Evolutionary conservation across 2,329 filamentous ascomycete genomes (phyloP).

Genomic region (Fusarium coffeatum): DNA sequence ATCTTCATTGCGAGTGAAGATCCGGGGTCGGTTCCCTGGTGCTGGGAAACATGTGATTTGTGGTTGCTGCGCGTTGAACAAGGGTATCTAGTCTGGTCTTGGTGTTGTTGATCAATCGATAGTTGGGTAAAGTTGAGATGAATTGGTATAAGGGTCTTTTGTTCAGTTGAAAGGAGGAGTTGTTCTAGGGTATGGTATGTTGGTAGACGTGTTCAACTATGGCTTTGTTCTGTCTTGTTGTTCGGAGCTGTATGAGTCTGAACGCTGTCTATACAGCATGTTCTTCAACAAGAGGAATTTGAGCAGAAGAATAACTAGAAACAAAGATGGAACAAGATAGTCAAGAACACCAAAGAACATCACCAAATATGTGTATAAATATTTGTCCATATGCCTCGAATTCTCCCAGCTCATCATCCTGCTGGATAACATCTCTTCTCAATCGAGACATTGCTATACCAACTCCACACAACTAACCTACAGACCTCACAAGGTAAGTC

Average conservation of each 20-base stretch:
- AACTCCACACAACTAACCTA: neutral
- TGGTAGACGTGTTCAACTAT: neutral
- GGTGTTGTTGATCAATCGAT: too few relatives aligned
- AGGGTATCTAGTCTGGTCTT: neutral
- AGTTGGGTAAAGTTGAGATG: too few relatives aligned
- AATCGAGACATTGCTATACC: neutral
- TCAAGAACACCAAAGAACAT: neutral
- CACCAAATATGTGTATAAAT: neutral
- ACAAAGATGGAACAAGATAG: neutral
- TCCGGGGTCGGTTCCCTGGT: constrained; percentile 6
- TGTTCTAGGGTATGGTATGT: neutral
- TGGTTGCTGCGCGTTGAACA: neutral
- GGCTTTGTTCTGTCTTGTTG: neutral
- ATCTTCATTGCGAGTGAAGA: constrained; percentile 4
- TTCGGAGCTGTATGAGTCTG: neutral
- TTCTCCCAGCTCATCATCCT: neutral
- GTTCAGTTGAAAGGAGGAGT: neutral
- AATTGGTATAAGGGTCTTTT: too few relatives aligned
- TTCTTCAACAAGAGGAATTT: neutral
- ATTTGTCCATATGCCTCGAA: fast-evolving
- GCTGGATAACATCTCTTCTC: neutral
- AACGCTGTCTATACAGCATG: neutral
- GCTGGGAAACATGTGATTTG: neutral
- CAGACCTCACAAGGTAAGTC: neutral
- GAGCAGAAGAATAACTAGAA: neutral